Conservation (phyloP, 306 rosid genomes). For the Quercus mongolica region DNA sequence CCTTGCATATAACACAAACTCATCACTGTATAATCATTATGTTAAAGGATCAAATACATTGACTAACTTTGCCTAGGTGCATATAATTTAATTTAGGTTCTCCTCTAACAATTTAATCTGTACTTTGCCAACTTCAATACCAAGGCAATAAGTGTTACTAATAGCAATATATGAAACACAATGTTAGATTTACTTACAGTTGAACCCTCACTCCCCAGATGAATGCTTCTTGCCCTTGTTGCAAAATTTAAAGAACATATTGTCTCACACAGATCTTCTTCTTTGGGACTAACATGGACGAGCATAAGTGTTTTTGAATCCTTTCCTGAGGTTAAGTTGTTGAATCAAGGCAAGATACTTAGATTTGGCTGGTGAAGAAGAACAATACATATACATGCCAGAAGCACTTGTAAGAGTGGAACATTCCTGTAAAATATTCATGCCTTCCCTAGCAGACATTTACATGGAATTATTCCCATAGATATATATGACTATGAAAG, state of each 20-base stretch:
- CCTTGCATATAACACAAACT: background rate
- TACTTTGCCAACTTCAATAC: background rate
- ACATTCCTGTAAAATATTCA: background rate
- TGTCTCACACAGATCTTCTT: conserved; percentile 42
- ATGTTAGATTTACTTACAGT: conserved; percentile 24
- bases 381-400: background rate
- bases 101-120: background rate
- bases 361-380: background rate
- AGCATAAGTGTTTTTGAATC: conserved; percentile 43
- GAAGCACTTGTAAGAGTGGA: background rate
- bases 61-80: background rate
- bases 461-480: background rate
- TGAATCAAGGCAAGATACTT: background rate
- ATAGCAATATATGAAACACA: background rate
- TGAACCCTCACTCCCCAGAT: conserved; percentile 21
- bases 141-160: background rate
- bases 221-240: conserved; percentile 34
- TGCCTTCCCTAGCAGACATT: background rate
- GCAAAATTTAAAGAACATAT: conserved; percentile 37
- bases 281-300: conserved; percentile 39
- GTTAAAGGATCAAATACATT: background rate
- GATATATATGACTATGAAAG: background rate
- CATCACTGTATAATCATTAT: background rate
- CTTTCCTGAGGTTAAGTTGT: conserved; percentile 24
- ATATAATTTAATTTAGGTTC: background rate